Base-by-base conservation (phyloP, 2,329 filamentous ascomycete species). In the Cylindrodendrum hubeiense region DNA sequence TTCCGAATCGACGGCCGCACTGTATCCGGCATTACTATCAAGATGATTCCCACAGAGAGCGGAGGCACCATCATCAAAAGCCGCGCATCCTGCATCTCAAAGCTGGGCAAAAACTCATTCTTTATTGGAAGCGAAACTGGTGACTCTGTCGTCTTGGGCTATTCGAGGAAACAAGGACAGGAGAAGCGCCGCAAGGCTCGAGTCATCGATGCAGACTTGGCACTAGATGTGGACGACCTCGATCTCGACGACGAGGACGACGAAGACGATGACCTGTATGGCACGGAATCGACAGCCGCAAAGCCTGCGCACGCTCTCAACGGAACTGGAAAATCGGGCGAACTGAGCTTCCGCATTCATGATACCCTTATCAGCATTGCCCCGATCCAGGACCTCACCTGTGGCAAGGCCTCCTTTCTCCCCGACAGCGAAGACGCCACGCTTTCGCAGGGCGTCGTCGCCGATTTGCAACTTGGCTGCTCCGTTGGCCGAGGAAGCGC, bases 1-100 rank as follows among this genome's bases (percentile, higher is more conserved):
- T 98, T 99, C 81, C 90, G 90, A 59, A 88, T 98, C 66, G 95
- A 98, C 76, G 96, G 97, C 17, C 89, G 96, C 59, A 97, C 93
- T 3, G 94, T 99, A 2, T 97, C 95, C 26, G 94, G 94, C 2
- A 85, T 99, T 66, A 89, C 87, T n/a, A 81, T 99, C 57, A 89
- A 88, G 67, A 80, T 88, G 41, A 83, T 98, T 5, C 76, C 87
- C 5, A 74, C 81, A 41, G 89, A 93, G 58, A 84, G 86, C 24
- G 91, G 92, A 10, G 91, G 91, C 8, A 77, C 80, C 30, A 67
- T 93, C 10, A 76, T 97, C 63, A 86, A 86, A 52, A 85, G 86
- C 44, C 82, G 86, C 22, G 87, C 90, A 26, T 91, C 93, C 1
- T 94, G 92, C 66, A 86, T 93, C 2, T 89, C 90, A 24, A 88